Evolutionary conservation across 148 eudicot genomes (phyloP).

Genomic region (Limonium bicolor): DNA sequence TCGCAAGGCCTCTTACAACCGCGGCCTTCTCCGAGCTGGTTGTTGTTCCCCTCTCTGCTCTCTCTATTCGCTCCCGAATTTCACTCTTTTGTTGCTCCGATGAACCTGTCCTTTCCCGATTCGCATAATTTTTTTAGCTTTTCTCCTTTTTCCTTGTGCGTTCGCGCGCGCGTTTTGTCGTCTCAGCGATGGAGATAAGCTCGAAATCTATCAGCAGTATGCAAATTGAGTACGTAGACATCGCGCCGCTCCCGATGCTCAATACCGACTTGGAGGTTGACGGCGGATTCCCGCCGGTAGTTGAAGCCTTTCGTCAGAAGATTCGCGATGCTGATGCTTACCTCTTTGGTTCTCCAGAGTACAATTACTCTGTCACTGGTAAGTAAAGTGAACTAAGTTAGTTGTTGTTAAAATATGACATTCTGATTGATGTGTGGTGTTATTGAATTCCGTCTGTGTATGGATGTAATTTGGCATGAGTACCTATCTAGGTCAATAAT

Average conservation of each 20-base stretch:
- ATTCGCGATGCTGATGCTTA: constrained; percentile 48
- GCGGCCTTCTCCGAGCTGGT: constrained; percentile 72
- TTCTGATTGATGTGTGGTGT: too few species aligned
- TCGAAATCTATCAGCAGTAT: constrained; percentile 33
- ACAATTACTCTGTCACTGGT: constrained; percentile 74
- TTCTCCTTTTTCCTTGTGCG: not conserved
- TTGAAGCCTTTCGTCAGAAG: constrained; percentile 66
- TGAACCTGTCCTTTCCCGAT: not conserved
- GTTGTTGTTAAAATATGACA: too few species aligned
- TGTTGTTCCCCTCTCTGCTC: constrained; percentile 1
- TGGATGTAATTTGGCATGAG: too few species aligned
- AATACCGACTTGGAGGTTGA: constrained; percentile 70
- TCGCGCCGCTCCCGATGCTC: constrained; percentile 55
- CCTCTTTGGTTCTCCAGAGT: constrained; percentile 88
- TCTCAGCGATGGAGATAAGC: constrained; percentile 38
- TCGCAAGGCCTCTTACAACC: constrained; percentile 68
- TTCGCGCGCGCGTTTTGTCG: not conserved
- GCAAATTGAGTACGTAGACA: constrained; percentile 57
- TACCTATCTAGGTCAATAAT: too few species aligned
- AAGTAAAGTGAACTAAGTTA: too few species aligned
- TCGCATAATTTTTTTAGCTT: not conserved
- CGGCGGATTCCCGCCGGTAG: constrained; percentile 49
- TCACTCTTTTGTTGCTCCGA: too few species aligned
- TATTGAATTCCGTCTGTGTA: too few species aligned
- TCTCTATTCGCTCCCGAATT: not conserved